Evolutionary conservation across 192 early-diverging fungal genomes (phyloP), one percentile per base, ranked within the genome.

Genomic region (Dissophora ornata): DNA sequence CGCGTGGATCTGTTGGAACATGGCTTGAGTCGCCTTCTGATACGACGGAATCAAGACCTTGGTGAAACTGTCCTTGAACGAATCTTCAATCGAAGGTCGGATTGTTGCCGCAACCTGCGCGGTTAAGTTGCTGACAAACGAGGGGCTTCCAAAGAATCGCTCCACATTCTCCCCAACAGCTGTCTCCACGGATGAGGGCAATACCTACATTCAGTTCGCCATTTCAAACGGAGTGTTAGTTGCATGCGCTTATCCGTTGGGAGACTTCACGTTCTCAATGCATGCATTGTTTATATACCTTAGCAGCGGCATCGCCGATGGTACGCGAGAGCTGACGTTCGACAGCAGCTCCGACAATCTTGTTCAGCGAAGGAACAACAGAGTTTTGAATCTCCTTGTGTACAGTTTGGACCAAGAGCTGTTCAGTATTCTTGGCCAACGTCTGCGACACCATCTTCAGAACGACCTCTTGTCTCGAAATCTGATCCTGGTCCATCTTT

Each of bases 391-490:
- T 71, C 69, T 84, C 83, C n/a, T 67, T 74, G 26, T 75, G 57
- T 22, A 84, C 79, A 21, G 80, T 84, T 32, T 81, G 69, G 29
- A 79, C 80, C 49, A 84, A 38, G 19, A 84, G 62, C 47, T 84
- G 78, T 25, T 81, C 59, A 4, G 83, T 84, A 34, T 81, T 84
- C 41, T 69, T 84, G 40, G 48, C 68, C 12, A 84, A 59, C 1
- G 83, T 70, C 22, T 81, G 69, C 4, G 80, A 84, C n/a, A 84
- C 80, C 32, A 81, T 34, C 51, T 80, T 84, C 30, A 84, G 45
- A 29, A 84, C 78, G 18, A 66, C 65, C 46, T 84, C 77, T 57
- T 84, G 83, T 45, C 83, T 64, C 19, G 65, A 45, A 38, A 71
- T 82, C 44, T 84, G 80, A 26, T 73, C 78, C n/a, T 71, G 69